Conservation (phyloP, 2,329 filamentous ascomycete species). For the Byssothecium circinans region DNA sequence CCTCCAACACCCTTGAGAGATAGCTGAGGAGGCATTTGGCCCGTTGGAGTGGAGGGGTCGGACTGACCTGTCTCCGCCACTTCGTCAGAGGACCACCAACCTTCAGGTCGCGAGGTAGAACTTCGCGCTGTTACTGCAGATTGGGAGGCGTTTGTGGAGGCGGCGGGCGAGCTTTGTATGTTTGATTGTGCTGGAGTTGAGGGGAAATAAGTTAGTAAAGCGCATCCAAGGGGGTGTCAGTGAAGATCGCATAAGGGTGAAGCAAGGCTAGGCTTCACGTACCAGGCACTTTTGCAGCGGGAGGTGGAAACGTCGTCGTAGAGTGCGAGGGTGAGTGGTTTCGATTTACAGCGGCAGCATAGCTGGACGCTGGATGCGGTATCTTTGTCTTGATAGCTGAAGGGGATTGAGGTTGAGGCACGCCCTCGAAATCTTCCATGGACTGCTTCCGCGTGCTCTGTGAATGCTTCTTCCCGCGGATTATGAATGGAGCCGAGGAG, state of each 20-base stretch:
- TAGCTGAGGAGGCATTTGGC: not conserved
- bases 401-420: constrained; percentile 16
- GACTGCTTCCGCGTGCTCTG: constrained; percentile 18
- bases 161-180: constrained; percentile 22
- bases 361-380: constrained; percentile 19
- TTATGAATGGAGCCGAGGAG: constrained; percentile 21
- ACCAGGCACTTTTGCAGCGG: constrained; percentile 16
- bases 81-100: constrained; percentile 45
- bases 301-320: constrained; percentile 27
- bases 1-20: not conserved
- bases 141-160: constrained; percentile 29
- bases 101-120: constrained; percentile 39
- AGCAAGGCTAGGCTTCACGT: constrained; percentile 2
- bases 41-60: constrained; percentile 14
- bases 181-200: constrained; percentile 1
- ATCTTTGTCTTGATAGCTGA: constrained; percentile 20
- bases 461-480: constrained; percentile 25
- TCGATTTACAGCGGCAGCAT: constrained; percentile 16
- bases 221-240: no score
- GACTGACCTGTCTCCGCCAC: constrained; percentile 36
- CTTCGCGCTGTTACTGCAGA: constrained; percentile 35
- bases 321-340: constrained; percentile 21
- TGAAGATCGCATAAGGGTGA: no score
- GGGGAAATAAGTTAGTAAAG: no score
- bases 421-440: constrained; percentile 8